These are phyloP conservation scores for Phylloporus arenicola DNA, from an alignment of 768 basidiomycete genomes.

Conservation along the genomic window DNA sequence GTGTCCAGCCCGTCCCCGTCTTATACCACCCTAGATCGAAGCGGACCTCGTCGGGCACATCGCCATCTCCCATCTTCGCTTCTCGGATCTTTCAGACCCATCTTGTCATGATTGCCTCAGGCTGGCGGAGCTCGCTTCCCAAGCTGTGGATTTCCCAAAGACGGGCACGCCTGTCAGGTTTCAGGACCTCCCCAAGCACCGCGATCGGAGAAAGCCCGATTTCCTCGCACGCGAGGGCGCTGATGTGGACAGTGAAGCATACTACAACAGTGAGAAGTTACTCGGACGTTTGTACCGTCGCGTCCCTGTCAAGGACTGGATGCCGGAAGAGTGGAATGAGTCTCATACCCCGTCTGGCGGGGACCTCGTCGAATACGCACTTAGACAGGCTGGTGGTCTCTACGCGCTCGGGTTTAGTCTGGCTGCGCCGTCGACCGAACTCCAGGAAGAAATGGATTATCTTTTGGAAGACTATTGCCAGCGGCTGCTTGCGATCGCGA, in stretches of 20 bases:
- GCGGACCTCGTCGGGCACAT: slow-evolving; percentile 40
- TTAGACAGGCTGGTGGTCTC: slow-evolving; percentile 21
- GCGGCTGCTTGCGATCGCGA: slow-evolving; percentile 32
- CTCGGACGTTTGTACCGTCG: slow-evolving; percentile 43
- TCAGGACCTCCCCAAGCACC: slow-evolving; percentile 29
- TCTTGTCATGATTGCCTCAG: slow-evolving; percentile 33
- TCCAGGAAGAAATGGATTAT: slow-evolving; percentile 35
- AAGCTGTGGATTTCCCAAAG: slow-evolving; percentile 47
- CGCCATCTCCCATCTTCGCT: slow-evolving; percentile 39
- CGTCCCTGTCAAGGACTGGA: slow-evolving; percentile 34
- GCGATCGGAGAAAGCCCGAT: slow-evolving; percentile 32
- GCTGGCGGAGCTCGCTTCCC: slow-evolving; percentile 42
- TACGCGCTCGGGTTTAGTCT: slow-evolving; percentile 32
- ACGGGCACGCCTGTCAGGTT: slow-evolving; percentile 39
- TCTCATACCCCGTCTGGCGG: slow-evolving; percentile 24
- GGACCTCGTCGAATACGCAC: slow-evolving; percentile 20
- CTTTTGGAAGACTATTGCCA: slow-evolving; percentile 34
- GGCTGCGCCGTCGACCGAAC: slow-evolving; percentile 17
- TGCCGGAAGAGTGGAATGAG: slow-evolving; percentile 21
- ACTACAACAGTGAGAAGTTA: slow-evolving; percentile 39
- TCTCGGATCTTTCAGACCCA: slow-evolving; percentile 37
- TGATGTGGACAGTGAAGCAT: slow-evolving; percentile 17
- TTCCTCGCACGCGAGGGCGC: slow-evolving; percentile 41
- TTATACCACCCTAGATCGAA: slow-evolving; percentile 24
- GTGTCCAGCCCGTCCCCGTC: background rate